Conservation (phyloP, 2,329 filamentous ascomycete species). For the Conoideocrella luteorostrata region DNA sequence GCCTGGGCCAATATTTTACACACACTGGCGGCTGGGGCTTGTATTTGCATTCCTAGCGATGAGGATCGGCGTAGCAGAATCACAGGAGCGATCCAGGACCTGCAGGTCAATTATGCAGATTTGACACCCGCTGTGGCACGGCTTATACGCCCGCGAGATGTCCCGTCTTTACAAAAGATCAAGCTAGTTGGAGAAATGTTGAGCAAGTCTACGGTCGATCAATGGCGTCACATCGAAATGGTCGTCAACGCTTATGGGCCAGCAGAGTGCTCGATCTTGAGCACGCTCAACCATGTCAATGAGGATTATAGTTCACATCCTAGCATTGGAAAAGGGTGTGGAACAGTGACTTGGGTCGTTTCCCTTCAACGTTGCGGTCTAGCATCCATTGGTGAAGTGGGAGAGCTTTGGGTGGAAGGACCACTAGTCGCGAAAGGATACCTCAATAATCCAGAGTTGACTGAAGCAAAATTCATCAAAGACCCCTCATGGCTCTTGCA, state of each 20-base stretch:
- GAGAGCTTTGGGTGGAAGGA: conserved; percentile 32
- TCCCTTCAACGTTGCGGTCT: conserved; percentile 12
- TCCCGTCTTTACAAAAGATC: conserved; percentile 4
- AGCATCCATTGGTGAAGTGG: conserved; percentile 20
- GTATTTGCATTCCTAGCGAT: conserved; percentile 14
- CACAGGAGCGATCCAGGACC: conserved; percentile 6
- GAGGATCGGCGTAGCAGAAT: conserved; percentile 6
- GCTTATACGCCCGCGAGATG: not conserved
- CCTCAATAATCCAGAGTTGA: conserved; percentile 37
- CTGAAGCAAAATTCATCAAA: conserved; percentile 36
- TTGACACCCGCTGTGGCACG: conserved; percentile 5
- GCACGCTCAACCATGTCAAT: too few species aligned
- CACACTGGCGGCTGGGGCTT: conserved; percentile 9
- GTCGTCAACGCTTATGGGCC: conserved; percentile 14
- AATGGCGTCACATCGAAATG: not conserved
- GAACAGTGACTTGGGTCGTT: too few species aligned
- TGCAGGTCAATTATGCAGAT: conserved; percentile 6
- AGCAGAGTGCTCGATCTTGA: too few species aligned
- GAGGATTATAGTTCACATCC: too few species aligned
- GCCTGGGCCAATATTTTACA: conserved; percentile 7
- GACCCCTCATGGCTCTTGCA: conserved; percentile 30
- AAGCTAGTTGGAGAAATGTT: conserved; percentile 5
- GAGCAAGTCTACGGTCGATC: not conserved
- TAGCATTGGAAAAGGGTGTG: too few species aligned
- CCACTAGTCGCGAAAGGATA: conserved; percentile 44